Percentiles rank a stretch among this genome's conserved stretches.
phyloP scores from a whole-genome alignment of 345 rosid species.

The Ceriops tagal region DNA sequence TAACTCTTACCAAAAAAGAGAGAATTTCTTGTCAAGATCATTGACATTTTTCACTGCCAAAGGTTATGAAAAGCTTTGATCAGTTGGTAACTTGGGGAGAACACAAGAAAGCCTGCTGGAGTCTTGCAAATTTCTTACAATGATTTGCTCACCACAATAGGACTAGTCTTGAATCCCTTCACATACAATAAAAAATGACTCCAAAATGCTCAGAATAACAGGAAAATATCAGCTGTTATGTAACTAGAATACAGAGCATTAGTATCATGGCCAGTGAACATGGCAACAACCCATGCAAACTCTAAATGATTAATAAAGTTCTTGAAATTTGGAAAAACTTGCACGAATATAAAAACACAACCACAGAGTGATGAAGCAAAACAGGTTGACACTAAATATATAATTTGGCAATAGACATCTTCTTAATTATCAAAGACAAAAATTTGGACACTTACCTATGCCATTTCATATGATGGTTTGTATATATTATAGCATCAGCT shows the following conservation, averaged over 20 bases:
- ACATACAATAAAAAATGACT: constrained; percentile 13
- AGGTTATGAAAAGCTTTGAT: constrained; percentile 72
- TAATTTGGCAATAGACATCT: no score
- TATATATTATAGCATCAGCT: constrained; percentile 42
- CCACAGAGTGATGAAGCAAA: no score
- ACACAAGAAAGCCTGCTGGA: constrained; percentile 58
- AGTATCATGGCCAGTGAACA: constrained; percentile 64
- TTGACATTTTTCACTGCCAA: constrained; percentile 90
- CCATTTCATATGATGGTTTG: constrained; percentile 65
- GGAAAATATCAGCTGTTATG: constrained; percentile 80
- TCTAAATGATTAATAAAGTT: constrained; percentile 14
- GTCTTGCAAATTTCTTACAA: constrained; percentile 43
- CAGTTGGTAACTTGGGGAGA: constrained; percentile 94
- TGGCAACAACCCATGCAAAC: constrained; percentile 54
- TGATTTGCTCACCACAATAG: constrained; percentile 60
- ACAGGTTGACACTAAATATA: no score
- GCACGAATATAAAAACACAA: no score
- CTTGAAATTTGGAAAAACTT: neutral
- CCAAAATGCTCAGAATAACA: constrained; percentile 41
- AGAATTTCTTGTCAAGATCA: constrained; percentile 64
- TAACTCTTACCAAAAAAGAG: constrained; percentile 60
- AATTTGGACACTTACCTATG: constrained; percentile 33
- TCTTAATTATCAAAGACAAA: neutral
- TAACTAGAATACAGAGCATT: constrained; percentile 79
- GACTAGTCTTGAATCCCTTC: constrained; percentile 11